A percentile compares a stretch with the other conserved stretches of the same genome.
phyloP scores from a whole-genome alignment of 805 yeast genomes.

The Middelhovenomyces tepae region DNA sequence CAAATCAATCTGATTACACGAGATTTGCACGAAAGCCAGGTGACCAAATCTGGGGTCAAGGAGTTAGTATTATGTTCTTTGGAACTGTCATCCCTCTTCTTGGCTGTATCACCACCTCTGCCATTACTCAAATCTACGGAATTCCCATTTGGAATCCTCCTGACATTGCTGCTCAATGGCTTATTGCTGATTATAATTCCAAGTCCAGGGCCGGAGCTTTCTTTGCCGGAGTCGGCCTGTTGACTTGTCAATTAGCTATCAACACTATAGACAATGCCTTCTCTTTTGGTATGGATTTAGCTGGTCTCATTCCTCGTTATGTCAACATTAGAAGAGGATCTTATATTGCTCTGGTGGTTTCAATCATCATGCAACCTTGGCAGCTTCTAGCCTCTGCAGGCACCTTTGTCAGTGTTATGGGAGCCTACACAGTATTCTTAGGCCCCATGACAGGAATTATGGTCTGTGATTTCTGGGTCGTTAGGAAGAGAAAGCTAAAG shows the following conservation, averaged over 20 bases:
- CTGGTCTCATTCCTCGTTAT: constrained; percentile 38
- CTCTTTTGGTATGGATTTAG: constrained; percentile 43
- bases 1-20: constrained; percentile 36
- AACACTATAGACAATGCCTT: constrained; percentile 35
- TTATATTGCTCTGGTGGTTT: constrained; percentile 28
- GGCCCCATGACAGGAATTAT: constrained; percentile 33
- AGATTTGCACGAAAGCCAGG: constrained; percentile 35
- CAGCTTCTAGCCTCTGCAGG: constrained; percentile 30
- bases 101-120: constrained; percentile 39
- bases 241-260: no score
- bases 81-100: constrained; percentile 39
- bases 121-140: constrained; percentile 33
- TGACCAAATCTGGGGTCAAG: constrained; percentile 33
- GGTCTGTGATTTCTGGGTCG: constrained; percentile 32
- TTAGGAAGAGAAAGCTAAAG: constrained; percentile 32
- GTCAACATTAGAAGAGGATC: constrained; percentile 40
- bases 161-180: constrained; percentile 1
- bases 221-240: constrained; percentile 19
- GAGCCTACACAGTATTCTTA: constrained; percentile 32
- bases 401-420: constrained; percentile 30
- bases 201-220: constrained; percentile 30
- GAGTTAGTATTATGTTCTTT: constrained; percentile 29
- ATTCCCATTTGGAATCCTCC: constrained; percentile 41
- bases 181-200: constrained; percentile 15
- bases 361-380: constrained; percentile 35